phyloP scores from a whole-genome alignment of 2,329 filamentous ascomycete species.

The Ophiocordyceps camponoti-saundersi region DNA sequence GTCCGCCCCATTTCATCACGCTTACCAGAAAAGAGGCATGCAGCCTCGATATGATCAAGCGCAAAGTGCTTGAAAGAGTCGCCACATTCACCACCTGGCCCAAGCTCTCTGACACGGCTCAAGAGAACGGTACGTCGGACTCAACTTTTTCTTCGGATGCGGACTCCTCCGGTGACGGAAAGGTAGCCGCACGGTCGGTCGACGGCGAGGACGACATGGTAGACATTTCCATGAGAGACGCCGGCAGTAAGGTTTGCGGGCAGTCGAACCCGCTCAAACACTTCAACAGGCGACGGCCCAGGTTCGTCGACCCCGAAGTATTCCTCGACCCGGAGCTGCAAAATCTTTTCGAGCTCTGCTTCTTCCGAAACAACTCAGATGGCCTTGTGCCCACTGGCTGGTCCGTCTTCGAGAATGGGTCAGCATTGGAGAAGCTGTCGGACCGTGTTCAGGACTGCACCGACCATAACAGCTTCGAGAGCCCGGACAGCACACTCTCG shows the following conservation, averaged over 20 bases:
- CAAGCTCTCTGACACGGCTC: slow-evolving; percentile 34
- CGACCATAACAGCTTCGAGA: slow-evolving; percentile 29
- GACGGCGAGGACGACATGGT: slow-evolving; percentile 84
- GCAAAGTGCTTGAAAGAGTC: slow-evolving; percentile 63
- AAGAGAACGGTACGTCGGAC: slow-evolving; percentile 28
- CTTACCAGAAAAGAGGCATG: slow-evolving; percentile 55
- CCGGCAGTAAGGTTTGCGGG: slow-evolving; percentile 15
- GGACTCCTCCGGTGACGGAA: slow-evolving; percentile 50
- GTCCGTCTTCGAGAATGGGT: slow-evolving; percentile 41
- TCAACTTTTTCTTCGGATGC: slow-evolving; percentile 41
- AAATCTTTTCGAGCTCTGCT: slow-evolving; percentile 62
- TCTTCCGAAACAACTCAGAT: slow-evolving; percentile 34
- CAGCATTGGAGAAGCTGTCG: slow-evolving; percentile 35
- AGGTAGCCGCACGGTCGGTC: slow-evolving; percentile 61
- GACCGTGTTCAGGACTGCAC: slow-evolving; percentile 27
- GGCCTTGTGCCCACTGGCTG: slow-evolving; percentile 55
- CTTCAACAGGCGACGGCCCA: slow-evolving; percentile 33
- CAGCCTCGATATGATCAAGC: slow-evolving; percentile 52
- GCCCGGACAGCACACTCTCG: slow-evolving; percentile 28
- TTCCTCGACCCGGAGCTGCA: slow-evolving; percentile 48
- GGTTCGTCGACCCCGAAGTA: slow-evolving; percentile 32
- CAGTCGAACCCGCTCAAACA: slow-evolving; percentile 19
- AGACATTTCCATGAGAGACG: slow-evolving; percentile 71
- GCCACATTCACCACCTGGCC: slow-evolving; percentile 59
- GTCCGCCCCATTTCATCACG: slow-evolving; percentile 54